Base-by-base conservation (phyloP, 2,329 filamentous ascomycete species). In the Bipolaris gigantea region DNA sequence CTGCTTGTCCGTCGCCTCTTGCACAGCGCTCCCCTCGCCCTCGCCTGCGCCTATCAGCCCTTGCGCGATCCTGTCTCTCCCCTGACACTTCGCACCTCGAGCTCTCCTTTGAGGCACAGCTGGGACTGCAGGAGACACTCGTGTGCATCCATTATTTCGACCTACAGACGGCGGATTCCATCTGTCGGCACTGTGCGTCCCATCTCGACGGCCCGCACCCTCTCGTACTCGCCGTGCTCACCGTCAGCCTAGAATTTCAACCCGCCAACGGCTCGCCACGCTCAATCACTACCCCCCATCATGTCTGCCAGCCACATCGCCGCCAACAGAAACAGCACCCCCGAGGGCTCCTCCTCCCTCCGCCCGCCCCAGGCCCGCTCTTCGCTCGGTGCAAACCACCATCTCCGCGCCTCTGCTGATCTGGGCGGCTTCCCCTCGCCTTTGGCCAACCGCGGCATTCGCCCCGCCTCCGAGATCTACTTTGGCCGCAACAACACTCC, bases 361-460 rank as follows among this genome's bases (percentile, higher is more conserved):
- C 89, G 93, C 58, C 90, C 92, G 43, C 90, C 92, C 44, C 83
- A 87, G 38, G 89, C 92, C 62, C 85, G 93, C 65, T 84, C 87
- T 40, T 80, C 88, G 40, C 81, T 95, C 66, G 89, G 87, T 56
- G 84, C 89, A 57, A 88, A 88, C 51, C 90, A 93, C 76, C 90
- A 94, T 74, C 86, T 99, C 60, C 91, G 94, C 69, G 91, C 92
- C 42, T 99, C 94, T 48, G 93, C 94, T 68, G 94, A 99, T 74
- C 96, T 97, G 89, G 89, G 91, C 59, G 88, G 88, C 45, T 90
- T 96, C 71, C 85, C 77, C 72, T 90, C 79, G 67, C 88, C 80
- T 66, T 85, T 85, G 30, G 84, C 89, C 39, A 88, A 84, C 70
- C 90, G 92, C 63, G 84, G 81, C 71, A 96, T 96, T 67, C 90